Evolutionary conservation across 495 filamentous ascomycete species (phyloP), one percentile per base, ranked within the genome.

Genomic region (Paragyromitra xinjiangensis): DNA sequence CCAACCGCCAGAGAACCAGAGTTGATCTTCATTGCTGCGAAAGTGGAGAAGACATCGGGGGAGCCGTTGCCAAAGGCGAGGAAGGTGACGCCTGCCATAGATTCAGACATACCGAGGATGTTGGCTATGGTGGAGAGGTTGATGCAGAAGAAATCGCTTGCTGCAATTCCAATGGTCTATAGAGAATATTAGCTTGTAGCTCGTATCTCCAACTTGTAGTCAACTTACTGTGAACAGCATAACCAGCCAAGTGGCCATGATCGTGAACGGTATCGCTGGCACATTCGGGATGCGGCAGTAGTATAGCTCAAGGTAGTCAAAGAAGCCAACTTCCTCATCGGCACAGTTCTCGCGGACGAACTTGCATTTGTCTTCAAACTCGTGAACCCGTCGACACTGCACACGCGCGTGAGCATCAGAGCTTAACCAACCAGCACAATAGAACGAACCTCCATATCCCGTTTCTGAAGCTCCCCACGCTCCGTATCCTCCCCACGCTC

Each of bases 51-150:
- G 19, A 99, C 94, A 84, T 99, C 96, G 0, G 96, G 96, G 77
- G 94, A 98, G n/a, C 96, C 96, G 85, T 99, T 99, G 66, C 96
- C 96, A 84, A 99, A 95, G 3, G 96, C 96, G 64, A 98, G 86
- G 80, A 99, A 97, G 0, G 96, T 99, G 19, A 99, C 96, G 29
- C 96, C 96, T 0, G 96, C 93, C 85, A 98, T 89, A 82, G 92
- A 97, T 85, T 99, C 95, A 82, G 94, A 97, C 87, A 99, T 89
- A 14, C 95, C 94, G 6, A 98, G 86, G 53, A 96, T 89, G 73
- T 86, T 91, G 22, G 96, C 89, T 73, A 98, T 92, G 19, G 96
- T 97, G 83, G 93, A 95, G 42, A 99, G 88, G 82, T 99, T 97
- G 83, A 98, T 90, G 84, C 95, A 98, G 83, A 99, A 93, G 85